Evolutionary conservation across 2,329 filamentous ascomycete species (phyloP), one percentile per base, ranked within the genome.

Genomic region (Cercospora berteroae): DNA sequence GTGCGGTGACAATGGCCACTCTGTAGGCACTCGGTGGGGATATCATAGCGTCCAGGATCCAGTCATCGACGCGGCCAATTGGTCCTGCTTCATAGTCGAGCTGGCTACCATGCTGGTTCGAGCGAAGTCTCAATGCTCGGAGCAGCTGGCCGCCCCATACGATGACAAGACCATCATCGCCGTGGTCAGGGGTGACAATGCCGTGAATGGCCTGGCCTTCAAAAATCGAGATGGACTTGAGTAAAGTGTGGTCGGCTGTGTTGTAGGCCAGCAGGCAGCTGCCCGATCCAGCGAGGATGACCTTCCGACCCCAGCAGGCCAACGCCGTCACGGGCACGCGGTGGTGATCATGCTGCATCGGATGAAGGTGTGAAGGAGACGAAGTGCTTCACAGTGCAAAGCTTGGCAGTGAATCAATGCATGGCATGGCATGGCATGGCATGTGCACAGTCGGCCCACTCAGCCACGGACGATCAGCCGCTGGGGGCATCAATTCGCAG

Each of bases 1-100:
- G 94, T 1, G 94, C 93, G 1, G 93, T 97, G 16, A 96, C 83
- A 10, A 95, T 79, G 16, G 88, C 87, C 16, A 86, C 88, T 13
- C 42, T 56, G 6, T 23, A 18, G 1, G 39, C 20, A 9, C 63
- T 57, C 10, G 52, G 52, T 9, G 60, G n/a, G 9, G 55, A 42
- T 8, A n/a, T 33, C 4, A 18, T 44, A 39, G 85, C 89, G 76
- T 92, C 87, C 72, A 94, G 86, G 70, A 96, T 88, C 92, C 93
- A 95, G 78, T 96, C 93, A 5, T 86, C 83, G 2, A 86, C 85
- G 80, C 72, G 85, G 85, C 6, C 73, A 67, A 69, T 79, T 70
- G 68, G 76, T 78, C 78, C 71, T 84, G n/a, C 76, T 58, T 69
- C 39, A 63, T 79, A 55, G 62, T 71, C 33, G 44, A 74, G 68